These are phyloP conservation scores for Theobroma cacao DNA, from an alignment of 345 rosid species.

Conservation along the genomic window DNA sequence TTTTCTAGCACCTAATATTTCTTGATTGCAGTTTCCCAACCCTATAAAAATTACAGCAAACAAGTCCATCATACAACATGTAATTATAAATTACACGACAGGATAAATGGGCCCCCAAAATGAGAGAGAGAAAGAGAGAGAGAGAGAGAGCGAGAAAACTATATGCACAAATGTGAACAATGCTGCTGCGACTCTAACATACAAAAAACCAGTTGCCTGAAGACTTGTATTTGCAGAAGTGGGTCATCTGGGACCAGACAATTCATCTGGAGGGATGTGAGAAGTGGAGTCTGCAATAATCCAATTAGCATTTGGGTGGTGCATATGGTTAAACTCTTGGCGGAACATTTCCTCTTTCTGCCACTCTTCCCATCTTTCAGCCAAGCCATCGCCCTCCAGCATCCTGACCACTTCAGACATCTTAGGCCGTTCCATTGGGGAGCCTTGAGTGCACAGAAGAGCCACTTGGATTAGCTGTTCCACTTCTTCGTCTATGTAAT, in stretches of 20 bases:
- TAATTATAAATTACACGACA: neutral
- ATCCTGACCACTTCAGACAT: constrained; percentile 94
- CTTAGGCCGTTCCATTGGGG: constrained; percentile 80
- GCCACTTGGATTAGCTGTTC: constrained; percentile 87
- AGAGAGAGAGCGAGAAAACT: neutral
- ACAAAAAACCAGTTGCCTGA: constrained; percentile 21
- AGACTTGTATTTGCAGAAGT: neutral
- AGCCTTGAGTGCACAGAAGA: constrained; percentile 73
- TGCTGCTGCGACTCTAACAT: constrained; percentile 8
- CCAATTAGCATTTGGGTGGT: constrained; percentile 47
- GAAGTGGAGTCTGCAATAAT: constrained; percentile 53
- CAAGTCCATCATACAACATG: constrained; percentile 10
- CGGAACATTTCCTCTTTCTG: constrained; percentile 77
- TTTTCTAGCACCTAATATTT: constrained; percentile 25
- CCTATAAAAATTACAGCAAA: constrained; percentile 35
- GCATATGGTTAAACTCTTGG: constrained; percentile 45
- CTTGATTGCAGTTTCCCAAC: neutral
- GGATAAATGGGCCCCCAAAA: neutral
- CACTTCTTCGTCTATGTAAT: constrained; percentile 61
- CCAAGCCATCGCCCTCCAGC: constrained; percentile 93
- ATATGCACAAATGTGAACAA: constrained; percentile 37
- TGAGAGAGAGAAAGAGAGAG: neutral
- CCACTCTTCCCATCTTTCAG: constrained; percentile 95
- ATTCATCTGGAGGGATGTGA: constrained; percentile 59
- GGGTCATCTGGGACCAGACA: constrained; percentile 85